These are phyloP conservation scores for Pelagophyceae sp. DNA, from an alignment of 352 stramenopile genomes.

Conservation along the genomic window DNA sequence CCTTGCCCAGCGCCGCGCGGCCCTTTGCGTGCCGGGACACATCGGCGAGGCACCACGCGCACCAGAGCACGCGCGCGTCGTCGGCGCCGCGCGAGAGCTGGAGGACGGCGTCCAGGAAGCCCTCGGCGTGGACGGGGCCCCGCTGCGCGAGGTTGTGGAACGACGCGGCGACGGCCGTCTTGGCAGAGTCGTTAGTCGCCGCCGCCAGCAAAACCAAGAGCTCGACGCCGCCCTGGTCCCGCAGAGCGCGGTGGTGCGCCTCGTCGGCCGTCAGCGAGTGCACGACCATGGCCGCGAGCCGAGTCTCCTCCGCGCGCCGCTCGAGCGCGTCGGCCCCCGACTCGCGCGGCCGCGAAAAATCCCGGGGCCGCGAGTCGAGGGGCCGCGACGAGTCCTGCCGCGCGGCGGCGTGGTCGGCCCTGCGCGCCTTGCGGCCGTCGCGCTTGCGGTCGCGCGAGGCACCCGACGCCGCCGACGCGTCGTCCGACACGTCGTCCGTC, in stretches of 20 bases:
- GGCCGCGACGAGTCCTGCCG: not conserved
- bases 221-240: conserved; percentile 8
- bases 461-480: not conserved
- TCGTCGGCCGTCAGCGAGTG: conserved; percentile 20
- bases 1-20: conserved; percentile 34
- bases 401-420: not conserved
- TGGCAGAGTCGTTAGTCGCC: conserved; percentile 17
- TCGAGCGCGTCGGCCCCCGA: not conserved
- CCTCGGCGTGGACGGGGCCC: conserved; percentile 18
- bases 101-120: conserved; percentile 21
- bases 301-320: not conserved
- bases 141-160: conserved; percentile 24
- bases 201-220: conserved; percentile 13
- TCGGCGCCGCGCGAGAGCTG: not conserved
- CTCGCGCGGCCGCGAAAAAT: not conserved
- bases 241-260: conserved; percentile 10
- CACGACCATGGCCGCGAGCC: conserved; percentile 20
- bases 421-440: not conserved
- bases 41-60: conserved; percentile 32
- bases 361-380: not conserved
- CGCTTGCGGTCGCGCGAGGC: not conserved
- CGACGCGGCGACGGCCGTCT: conserved; percentile 18
- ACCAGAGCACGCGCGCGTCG: conserved; percentile 24
- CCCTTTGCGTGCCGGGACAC: conserved; percentile 34
- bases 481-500: not conserved